These are phyloP conservation scores for Acanthamoeba sp. DNA, from an alignment of 208 protist genomes.

Conservation along the genomic window DNA sequence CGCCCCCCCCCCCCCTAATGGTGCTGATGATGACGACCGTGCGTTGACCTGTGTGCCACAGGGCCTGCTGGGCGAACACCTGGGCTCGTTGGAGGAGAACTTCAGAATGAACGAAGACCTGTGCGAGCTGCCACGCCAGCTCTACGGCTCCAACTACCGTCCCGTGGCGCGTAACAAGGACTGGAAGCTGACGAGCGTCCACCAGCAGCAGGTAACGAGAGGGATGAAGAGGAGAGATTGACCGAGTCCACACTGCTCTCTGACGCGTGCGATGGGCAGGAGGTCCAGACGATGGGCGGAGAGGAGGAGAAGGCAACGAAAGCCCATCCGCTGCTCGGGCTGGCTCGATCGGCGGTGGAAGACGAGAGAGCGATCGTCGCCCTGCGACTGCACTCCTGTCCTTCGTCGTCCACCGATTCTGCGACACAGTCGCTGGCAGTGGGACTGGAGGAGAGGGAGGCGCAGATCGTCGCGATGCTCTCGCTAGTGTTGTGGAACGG, in stretches of 20 bases:
- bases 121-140: slow-evolving; percentile 4
- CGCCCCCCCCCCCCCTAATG: too few species aligned
- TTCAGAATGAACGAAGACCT: slow-evolving; percentile 13
- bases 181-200: background rate
- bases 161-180: background rate
- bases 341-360: background rate
- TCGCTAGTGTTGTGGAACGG: background rate
- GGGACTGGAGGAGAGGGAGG: slow-evolving; percentile 4
- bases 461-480: background rate
- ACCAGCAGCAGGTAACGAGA: background rate
- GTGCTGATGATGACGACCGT: too few species aligned
- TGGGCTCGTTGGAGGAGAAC: slow-evolving; percentile 25
- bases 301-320: background rate
- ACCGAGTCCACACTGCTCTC: too few species aligned
- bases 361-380: background rate
- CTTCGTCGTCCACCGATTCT: background rate
- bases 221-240: background rate
- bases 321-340: background rate
- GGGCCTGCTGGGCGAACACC: background rate
- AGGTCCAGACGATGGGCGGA: background rate
- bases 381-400: background rate
- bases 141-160: background rate
- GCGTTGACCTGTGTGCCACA: background rate
- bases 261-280: background rate
- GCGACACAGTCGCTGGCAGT: background rate